Conservation (phyloP, 371 early-diverging fungal genomes). For the Rhizopus sp. region DNA sequence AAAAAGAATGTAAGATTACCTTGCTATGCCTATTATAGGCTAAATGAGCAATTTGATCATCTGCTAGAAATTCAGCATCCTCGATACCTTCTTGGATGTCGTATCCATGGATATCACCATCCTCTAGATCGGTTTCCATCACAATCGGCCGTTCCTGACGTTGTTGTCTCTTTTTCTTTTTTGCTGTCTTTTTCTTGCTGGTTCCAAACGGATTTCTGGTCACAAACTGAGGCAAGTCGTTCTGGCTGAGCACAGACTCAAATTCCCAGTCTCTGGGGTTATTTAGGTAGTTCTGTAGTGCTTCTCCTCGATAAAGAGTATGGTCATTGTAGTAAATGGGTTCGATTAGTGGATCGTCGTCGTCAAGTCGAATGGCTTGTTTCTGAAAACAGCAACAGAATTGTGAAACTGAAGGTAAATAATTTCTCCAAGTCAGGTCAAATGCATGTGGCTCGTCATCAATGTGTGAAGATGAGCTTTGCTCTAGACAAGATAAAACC, state of each 20-base stretch:
- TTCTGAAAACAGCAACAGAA: conserved; percentile 18
- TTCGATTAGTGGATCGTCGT: conserved; percentile 31
- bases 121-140: conserved; percentile 26
- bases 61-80: conserved; percentile 47
- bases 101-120: conserved; percentile 24
- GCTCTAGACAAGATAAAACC: neutral
- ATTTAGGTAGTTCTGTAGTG: conserved; percentile 26
- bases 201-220: conserved; percentile 48
- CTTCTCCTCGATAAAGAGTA: conserved; percentile 26
- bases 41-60: conserved; percentile 44
- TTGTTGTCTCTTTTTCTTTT: conserved; percentile 18
- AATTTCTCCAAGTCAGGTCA: conserved; percentile 52
- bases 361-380: conserved; percentile 34
- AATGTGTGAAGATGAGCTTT: neutral
- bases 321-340: conserved; percentile 40
- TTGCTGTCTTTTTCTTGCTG: conserved; percentile 15
- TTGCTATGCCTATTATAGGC: conserved; percentile 24
- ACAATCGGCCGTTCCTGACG: conserved; percentile 16
- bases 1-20: neutral
- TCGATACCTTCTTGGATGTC: conserved; percentile 20
- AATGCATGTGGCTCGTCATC: conserved; percentile 16
- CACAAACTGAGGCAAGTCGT: conserved; percentile 28
- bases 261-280: conserved; percentile 36
- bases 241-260: conserved; percentile 23
- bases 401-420: conserved; percentile 37